Evolutionary conservation across 805 yeast species (phyloP).

Genomic region (Suhomyces pyralidae): DNA sequence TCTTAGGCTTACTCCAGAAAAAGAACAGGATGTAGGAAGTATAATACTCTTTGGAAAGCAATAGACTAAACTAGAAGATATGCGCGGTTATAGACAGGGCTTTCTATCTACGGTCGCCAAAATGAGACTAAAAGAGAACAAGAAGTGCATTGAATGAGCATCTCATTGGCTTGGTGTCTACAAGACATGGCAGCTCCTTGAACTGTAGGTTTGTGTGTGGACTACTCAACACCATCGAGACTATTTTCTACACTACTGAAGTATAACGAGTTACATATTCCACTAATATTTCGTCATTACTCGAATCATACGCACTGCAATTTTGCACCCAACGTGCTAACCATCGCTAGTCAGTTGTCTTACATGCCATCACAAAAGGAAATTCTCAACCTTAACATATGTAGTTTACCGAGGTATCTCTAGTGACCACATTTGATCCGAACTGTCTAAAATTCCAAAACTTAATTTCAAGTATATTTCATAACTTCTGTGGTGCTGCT

Average conservation of each 20-base stretch:
- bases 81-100: neutral
- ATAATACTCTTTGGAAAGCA: neutral
- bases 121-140: too few species aligned
- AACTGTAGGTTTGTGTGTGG: neutral
- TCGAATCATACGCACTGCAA: neutral
- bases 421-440: neutral
- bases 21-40: neutral
- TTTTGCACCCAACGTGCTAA: neutral
- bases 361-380: neutral
- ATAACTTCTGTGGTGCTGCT: neutral
- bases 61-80: neutral
- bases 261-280: neutral
- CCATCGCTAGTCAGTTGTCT: neutral
- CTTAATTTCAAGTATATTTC: neutral
- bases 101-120: neutral
- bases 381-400: neutral
- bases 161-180: neutral
- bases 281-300: neutral
- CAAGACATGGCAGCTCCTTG: neutral
- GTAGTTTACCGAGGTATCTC: neutral
- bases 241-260: neutral
- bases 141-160: neutral
- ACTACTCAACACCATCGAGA: neutral
- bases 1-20: neutral
- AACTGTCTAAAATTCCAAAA: neutral